Conservation (phyloP, 495 filamentous ascomycete species). For the Amphirosellinia nigrospora region DNA sequence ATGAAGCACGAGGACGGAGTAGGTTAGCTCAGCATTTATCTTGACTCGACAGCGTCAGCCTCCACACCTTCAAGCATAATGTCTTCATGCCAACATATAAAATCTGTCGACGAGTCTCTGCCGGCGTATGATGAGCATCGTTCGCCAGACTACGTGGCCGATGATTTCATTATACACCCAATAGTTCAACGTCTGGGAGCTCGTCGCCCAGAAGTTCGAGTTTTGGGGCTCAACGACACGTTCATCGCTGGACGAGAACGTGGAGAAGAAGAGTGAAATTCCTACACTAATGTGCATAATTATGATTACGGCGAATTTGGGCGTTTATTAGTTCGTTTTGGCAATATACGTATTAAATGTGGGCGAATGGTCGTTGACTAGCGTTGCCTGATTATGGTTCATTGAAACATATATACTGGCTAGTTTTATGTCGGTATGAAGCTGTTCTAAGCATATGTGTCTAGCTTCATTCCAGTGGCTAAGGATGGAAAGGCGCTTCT, state of each 20-base stretch:
- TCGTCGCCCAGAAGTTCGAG: slow-evolving; percentile 27
- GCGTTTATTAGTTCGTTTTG: neutral
- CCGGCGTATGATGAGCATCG: slow-evolving; percentile 43
- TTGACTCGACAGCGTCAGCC: slow-evolving; percentile 18
- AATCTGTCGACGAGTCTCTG: slow-evolving; percentile 45
- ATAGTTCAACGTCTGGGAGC: slow-evolving; percentile 21
- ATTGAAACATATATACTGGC: neutral
- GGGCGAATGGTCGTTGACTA: neutral
- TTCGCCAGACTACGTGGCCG: slow-evolving; percentile 44
- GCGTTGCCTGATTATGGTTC: neutral
- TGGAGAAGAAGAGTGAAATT: slow-evolving; percentile 32
- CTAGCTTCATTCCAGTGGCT: neutral
- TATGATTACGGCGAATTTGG: neutral
- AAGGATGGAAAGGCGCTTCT: neutral
- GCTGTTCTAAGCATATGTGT: neutral
- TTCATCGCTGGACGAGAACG: slow-evolving; percentile 40
- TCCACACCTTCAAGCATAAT: slow-evolving; percentile 36
- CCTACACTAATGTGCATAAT: neutral
- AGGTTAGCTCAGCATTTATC: slow-evolving; percentile 17
- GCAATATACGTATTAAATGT: slow-evolving; percentile 7
- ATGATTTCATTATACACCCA: slow-evolving; percentile 46
- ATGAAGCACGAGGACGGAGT: slow-evolving; percentile 44
- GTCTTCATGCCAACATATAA: slow-evolving; percentile 39
- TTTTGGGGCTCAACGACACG: slow-evolving; percentile 26
- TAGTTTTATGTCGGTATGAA: neutral